Base-by-base conservation (phyloP, 805 yeast genomes). In the Ogataea parapolymorpha region DNA sequence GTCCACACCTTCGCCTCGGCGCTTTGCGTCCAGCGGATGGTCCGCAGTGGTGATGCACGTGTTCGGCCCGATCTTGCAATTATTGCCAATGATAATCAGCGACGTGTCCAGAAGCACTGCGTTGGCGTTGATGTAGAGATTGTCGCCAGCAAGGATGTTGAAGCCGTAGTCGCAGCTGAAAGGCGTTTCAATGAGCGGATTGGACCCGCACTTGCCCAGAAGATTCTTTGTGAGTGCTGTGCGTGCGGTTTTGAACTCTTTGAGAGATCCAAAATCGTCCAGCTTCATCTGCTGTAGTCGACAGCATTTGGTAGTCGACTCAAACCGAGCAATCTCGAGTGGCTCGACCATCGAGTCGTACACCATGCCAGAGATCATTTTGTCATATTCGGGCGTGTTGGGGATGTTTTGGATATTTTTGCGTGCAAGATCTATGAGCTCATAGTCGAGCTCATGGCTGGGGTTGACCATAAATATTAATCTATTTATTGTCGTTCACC, bases 141-240 rank as follows among this genome's bases (percentile, higher is more conserved):
- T 58, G 42, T 79, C 72, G 2, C 88, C 90, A 13, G 81, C 48
- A 12, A 56, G 58, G 26, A 74, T 83, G 20, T 18, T 84, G 58
- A 67, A 74, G 0, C 90, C 91, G 53, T 81, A 83, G 57, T 84
- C 90, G 30, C 80, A 75, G 45, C 48, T 65, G 51, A 77, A 72
- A 2, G 80, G 16, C 3, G 71, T 59, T 82, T 44, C 3, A 38
- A 30, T 16, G 2, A 59, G 67, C 11, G 58, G 44, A 36, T 63
- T 60, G 9, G 5, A 10, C 10, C 8, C 10, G n/a, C 16, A 3
- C 3, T 15, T 11, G 12, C 12, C n/a, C 6, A 6, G 13, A 5
- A 8, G 26, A 25, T 5, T 6, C 12, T 25, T 45, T 18, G 78
- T 54, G 46, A 58, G 58, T 13, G 56, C 62, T 18, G 38, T 46